Percentiles rank a stretch among this genome's conserved stretches.
Evolutionary conservation across 73 alveolate species (phyloP).

Genomic region (Blepharisma japonicum): DNA sequence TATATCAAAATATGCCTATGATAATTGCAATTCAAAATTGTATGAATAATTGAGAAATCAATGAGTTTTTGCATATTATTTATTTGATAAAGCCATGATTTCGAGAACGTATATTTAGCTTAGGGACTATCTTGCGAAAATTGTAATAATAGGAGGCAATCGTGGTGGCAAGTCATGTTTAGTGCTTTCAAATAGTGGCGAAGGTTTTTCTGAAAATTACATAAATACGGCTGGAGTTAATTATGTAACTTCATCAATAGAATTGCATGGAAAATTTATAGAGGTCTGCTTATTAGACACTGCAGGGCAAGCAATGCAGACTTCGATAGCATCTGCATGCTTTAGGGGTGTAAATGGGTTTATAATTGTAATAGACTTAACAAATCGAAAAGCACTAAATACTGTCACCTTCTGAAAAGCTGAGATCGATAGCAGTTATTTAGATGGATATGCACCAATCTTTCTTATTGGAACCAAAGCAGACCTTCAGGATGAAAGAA

Average conservation of each 20-base stretch:
- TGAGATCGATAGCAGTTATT: not conserved
- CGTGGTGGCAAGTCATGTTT: constrained; percentile 4
- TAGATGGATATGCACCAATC: constrained; percentile 26
- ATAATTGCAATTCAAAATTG: no score
- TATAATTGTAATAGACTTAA: constrained; percentile 46
- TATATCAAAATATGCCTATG: no score
- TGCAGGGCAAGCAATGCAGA: constrained; percentile 39
- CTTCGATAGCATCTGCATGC: constrained; percentile 39
- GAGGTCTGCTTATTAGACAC: constrained; percentile 38
- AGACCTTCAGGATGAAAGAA: constrained; percentile 47
- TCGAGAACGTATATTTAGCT: no score
- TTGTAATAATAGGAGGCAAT: not conserved
- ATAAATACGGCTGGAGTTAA: not conserved
- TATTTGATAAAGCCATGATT: no score
- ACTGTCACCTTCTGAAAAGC: constrained; percentile 29
- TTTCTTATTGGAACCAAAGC: constrained; percentile 54
- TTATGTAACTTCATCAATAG: not conserved
- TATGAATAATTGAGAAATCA: no score
- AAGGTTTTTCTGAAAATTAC: not conserved
- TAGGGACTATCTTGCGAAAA: not conserved
- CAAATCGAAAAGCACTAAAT: constrained; percentile 40
- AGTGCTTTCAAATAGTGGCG: not conserved
- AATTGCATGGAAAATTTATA: not conserved
- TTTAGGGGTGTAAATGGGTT: constrained; percentile 52
- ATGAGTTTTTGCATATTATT: no score